Evolutionary conservation across 139 green algal genomes (phyloP).

Genomic region (Closterium sp.): DNA sequence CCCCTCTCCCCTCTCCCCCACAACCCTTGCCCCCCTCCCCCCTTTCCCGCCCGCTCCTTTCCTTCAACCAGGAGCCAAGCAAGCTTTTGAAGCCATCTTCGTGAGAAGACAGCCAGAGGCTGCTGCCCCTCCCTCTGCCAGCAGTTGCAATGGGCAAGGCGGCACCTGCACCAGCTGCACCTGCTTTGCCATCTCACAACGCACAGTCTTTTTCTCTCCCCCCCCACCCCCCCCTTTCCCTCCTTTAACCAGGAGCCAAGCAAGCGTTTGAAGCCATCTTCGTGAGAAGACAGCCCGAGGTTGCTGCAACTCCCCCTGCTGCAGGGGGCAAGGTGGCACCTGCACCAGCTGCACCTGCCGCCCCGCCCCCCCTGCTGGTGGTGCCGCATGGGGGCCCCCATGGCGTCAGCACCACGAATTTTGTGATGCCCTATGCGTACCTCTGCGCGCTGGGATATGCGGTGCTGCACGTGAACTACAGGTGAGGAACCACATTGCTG

Average conservation of each 20-base stretch:
- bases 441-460: constrained; percentile 71
- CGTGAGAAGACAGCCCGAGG: constrained; percentile 3
- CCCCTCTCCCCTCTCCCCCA: too few relatives aligned
- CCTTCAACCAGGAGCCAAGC: neutral
- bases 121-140: too few relatives aligned
- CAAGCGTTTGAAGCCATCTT: constrained; percentile 40
- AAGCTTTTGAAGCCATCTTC: constrained; percentile 38
- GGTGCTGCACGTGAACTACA: constrained; percentile 30
- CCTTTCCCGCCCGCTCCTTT: too few relatives aligned
- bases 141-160: neutral
- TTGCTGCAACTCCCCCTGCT: neutral
- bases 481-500: neutral
- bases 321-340: neutral
- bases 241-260: neutral
- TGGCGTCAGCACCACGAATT: constrained; percentile 66
- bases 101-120: too few relatives aligned
- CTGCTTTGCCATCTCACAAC: neutral
- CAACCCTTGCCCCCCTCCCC: neutral
- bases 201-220: neutral
- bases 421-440: constrained; percentile 66
- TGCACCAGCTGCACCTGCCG: neutral
- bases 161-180: neutral
- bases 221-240: too few relatives aligned
- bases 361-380: constrained; percentile 64
- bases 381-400: constrained; percentile 86